phyloP scores from a whole-genome alignment of 176 grass and related monocot genomes.

The Aegilops sharonensis region DNA sequence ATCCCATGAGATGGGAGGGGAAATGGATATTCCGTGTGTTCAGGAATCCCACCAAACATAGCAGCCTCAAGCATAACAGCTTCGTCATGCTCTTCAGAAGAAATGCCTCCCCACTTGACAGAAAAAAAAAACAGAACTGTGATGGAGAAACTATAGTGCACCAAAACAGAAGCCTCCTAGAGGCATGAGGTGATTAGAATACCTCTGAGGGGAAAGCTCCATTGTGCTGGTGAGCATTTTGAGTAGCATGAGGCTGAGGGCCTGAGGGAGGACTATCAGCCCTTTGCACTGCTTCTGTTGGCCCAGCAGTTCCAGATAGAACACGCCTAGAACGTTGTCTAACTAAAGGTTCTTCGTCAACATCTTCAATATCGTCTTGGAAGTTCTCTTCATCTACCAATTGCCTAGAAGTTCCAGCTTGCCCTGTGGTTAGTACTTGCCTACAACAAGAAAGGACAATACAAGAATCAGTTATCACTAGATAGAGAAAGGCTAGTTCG shows the following conservation, averaged over 20 bases:
- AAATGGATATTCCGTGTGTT: slow-evolving; percentile 65
- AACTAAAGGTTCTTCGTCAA: slow-evolving; percentile 75
- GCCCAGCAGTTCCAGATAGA: slow-evolving; percentile 37
- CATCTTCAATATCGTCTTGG: slow-evolving; percentile 61
- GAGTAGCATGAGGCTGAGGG: slow-evolving; percentile 33
- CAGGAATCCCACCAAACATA: slow-evolving; percentile 92
- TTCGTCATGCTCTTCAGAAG: slow-evolving; percentile 91
- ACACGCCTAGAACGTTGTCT: slow-evolving; percentile 43
- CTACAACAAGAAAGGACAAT: slow-evolving; percentile 52
- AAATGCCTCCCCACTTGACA: slow-evolving; percentile 95
- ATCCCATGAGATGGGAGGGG: slow-evolving; percentile 46
- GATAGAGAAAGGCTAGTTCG: not conserved
- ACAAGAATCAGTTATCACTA: slow-evolving; percentile 21
- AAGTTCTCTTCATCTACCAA: slow-evolving; percentile 39
- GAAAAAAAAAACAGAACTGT: slow-evolving; percentile 14
- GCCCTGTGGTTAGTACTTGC: slow-evolving; percentile 35
- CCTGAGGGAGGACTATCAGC: slow-evolving; percentile 39
- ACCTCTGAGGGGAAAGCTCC: slow-evolving; percentile 66
- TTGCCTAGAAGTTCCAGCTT: slow-evolving; percentile 56
- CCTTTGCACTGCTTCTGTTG: slow-evolving; percentile 31
- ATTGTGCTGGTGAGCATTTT: slow-evolving; percentile 29
- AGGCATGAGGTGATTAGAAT: slow-evolving; percentile 13
- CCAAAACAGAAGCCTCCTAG: not conserved
- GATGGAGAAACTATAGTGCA: slow-evolving; percentile 1
- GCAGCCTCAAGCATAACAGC: slow-evolving; percentile 98